Evolutionary conservation across 2,329 filamentous ascomycete species (phyloP), one percentile per base, ranked within the genome.

Genomic region (Septoria linicola): DNA sequence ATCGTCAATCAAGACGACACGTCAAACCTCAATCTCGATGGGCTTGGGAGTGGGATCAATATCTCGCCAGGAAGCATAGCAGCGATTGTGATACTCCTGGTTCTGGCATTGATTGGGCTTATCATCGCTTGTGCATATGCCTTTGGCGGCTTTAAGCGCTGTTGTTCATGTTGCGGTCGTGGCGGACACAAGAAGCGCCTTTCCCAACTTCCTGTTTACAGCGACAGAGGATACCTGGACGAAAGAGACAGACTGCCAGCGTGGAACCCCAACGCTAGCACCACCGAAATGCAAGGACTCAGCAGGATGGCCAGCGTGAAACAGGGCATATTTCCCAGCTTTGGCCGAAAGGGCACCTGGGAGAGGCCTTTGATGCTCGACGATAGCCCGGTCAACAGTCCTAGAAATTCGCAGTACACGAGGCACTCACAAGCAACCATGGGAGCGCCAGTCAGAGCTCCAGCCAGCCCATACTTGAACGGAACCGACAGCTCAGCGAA

Each of bases 221-320:
- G 14, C 7, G 44, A 47, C 17, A n/a, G 44, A 23, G 40, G 32
- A 8, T 53, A 53, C 31, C 23, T 49, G 19, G 51, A 53, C 32
- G 51, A 53, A n/a, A 45, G 51, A 16, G 36, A 44, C 16, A 35
- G 21, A 20, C 14, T 53, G 27, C 51, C 51, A 3, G 51, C 51
- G 2, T 53, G 51, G 51, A 53, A 53, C 31, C 40, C 45, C 2
- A 53, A 30, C 14, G 44, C 32, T n/a, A 20, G 39, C 23, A 25
- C 39, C 27, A 25, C 41, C 16, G 46, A 48, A 25, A 21, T 48
- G 36, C 36, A 39, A 30, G 34, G 39, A 16, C 17, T 36, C 21
- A 40, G 27, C 31, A 47, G 49, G 16, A 43, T 53, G 49, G 49
- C 42, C 20, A 53, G 49, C 19, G 49, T 53, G 21, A 53, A 48